Base-by-base conservation (phyloP, 805 yeast species). In the Brettanomyces bruxellensis region DNA sequence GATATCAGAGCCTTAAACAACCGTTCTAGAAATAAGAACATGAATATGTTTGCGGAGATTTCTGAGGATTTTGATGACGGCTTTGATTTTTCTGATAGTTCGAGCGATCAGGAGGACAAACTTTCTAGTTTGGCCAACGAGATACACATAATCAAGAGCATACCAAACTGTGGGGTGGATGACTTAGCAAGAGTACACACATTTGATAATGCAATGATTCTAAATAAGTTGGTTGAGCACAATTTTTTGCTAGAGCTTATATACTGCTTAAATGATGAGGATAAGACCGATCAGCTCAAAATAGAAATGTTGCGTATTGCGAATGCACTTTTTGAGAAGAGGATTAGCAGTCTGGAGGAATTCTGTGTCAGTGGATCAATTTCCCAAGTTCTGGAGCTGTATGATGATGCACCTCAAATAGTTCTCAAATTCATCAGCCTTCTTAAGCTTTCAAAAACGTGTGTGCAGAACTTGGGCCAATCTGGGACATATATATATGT, bases 41-140 rank as follows among this genome's bases (percentile, higher is more conserved):
- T 57, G n/a, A 52, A 53, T 25, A 48, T 49, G 14, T 57, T 54
- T 40, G 51, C 45, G 44, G 60, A 55, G 40, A 45, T 45, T 14
- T 45, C 41, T 35, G 56, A 51, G n/a, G 49, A 50, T 5, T 50
- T 51, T 39, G 45, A 47, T 38, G 52, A 54, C 11, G 54, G 49
- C 23, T 51, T 56, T 40, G 57, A 55, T 12, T 40, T 45, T 13
- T 22, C 38, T 5, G 32, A 28, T 9, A 28, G 9, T 7, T 22
- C 41, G 6, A 25, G n/a, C 5, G 56, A 22, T 14, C 35, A 25
- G 9, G 41, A 43, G 24, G 25, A 43, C 9, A 34, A n/a, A 25
- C 11, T 35, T 18, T 14, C 14, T 30, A n/a, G 25, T 32, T 7
- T 32, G n/a, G 51, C 4, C 48, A 44, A 12, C 42, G 38, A 13